These are phyloP conservation scores for Cadophora luteo-olivacea DNA, from an alignment of 2,329 filamentous ascomycete species.

Conservation along the genomic window DNA sequence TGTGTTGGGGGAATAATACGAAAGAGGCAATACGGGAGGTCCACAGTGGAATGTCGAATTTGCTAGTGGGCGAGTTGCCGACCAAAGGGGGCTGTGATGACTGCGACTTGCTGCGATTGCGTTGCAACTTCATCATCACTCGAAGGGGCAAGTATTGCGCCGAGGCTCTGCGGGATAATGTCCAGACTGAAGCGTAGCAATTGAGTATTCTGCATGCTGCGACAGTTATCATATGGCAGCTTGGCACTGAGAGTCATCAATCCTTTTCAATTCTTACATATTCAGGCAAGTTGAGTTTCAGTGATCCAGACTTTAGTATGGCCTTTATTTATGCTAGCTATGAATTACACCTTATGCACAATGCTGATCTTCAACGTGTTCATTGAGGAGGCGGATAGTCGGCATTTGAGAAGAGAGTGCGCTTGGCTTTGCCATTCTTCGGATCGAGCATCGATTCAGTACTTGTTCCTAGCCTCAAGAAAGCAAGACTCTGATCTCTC, in stretches of 20 bases:
- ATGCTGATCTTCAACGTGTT: too few relatives aligned
- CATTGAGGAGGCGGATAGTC: too few relatives aligned
- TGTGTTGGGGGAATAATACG: neutral
- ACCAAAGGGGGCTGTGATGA: conserved; percentile 23
- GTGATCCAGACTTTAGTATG: too few relatives aligned
- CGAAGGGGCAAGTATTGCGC: conserved; percentile 20
- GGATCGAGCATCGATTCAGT: neutral
- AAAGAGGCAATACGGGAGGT: neutral
- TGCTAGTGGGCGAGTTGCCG: conserved; percentile 19
- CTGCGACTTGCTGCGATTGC: conserved; percentile 16
- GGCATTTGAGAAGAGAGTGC: too few relatives aligned
- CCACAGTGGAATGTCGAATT: conserved; percentile 2
- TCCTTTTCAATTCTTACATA: neutral
- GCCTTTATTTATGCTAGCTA: too few relatives aligned
- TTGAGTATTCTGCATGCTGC: neutral
- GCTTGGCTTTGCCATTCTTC: neutral
- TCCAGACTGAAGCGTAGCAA: neutral
- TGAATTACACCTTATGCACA: too few relatives aligned
- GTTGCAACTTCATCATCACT: conserved; percentile 25
- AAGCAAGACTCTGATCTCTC: conserved; percentile 45
- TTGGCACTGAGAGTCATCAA: neutral
- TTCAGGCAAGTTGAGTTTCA: neutral
- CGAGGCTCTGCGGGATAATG: neutral
- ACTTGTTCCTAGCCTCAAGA: conserved; percentile 31
- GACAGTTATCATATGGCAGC: neutral